Evolutionary conservation across 176 grass and related monocot genomes (phyloP), one percentile per base, ranked within the genome.

Genomic region (Musa beccarii): DNA sequence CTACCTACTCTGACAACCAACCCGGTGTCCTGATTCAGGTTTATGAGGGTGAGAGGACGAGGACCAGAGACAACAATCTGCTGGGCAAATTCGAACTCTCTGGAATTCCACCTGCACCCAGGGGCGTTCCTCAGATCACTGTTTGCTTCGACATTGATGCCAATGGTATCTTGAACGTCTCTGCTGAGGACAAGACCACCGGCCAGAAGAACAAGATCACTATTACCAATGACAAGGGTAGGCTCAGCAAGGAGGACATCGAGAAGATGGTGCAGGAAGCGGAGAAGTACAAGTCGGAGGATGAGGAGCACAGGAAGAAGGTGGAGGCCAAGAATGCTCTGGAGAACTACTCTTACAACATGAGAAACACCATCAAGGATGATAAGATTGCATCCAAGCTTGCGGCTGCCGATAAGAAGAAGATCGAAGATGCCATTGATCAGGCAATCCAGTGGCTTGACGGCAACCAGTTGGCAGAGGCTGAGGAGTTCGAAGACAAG

Each of bases 211-310:
- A 49, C 67, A 69, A 69, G 34, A 69, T 69, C 25, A 69, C 67
- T 16, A 69, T 69, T 19, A 51, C 67, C 17, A 69, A 69, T 69
- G 67, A 69, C 29, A 69, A 69, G 26, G 67, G 67, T 19, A 69
- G 67, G 29, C 67, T 69, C 26, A 69, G 67, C 67, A 69, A 69
- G 67, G 67, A 69, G 67, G 67, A 69, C 16, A 69, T 69, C 1
- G 67, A 69, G 67, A 69, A 69, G 34, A 69, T 69, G 67, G 34
- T 69, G 25, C 67, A 51, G 9, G 67, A 69, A 11, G 67, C 67
- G 17, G 67, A 69, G 29, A 69, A 69, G 19, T 69, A 69, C 67
- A 69, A 69, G 29, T 28, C 67, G 17, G 67, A 69, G 67, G 67
- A 69, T 9, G 67, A 69, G 67, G 34, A 69, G 0, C 67, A 69